Conservation (phyloP, 2,329 filamentous ascomycete species). For the Colletotrichum lindemuthianum region DNA sequence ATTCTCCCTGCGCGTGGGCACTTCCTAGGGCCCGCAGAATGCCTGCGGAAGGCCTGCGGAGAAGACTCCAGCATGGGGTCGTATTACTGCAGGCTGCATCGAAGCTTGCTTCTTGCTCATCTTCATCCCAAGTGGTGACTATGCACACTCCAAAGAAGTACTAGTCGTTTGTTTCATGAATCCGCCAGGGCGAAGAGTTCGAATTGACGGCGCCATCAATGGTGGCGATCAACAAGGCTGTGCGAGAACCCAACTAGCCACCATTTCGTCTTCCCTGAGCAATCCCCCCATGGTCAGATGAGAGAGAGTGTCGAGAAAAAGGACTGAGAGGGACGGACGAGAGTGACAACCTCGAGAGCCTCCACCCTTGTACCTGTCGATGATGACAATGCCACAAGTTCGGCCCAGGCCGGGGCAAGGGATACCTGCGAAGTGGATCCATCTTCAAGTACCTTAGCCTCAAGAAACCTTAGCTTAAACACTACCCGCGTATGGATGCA, state of each 20-base stretch:
- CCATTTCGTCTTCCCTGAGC: not conserved
- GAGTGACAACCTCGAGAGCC: conserved; percentile 19
- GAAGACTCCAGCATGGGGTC: conserved; percentile 14
- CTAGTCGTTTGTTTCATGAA: conserved; percentile 27
- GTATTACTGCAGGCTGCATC: conserved; percentile 23
- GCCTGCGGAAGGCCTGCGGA: conserved; percentile 13
- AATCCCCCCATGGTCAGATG: too few relatives aligned
- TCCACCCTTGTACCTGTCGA: conserved; percentile 19
- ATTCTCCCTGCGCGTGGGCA: too few relatives aligned
- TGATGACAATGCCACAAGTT: not conserved
- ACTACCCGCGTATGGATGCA: conserved; percentile 1
- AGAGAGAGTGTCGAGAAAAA: too few relatives aligned
- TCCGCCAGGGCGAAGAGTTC: conserved; percentile 18
- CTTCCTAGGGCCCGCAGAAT: not conserved
- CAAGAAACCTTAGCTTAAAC: not conserved
- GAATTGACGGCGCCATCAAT: conserved; percentile 28
- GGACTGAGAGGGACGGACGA: not conserved
- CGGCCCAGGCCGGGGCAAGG: not conserved
- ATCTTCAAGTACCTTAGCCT: not conserved
- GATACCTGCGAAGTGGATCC: conserved; percentile 23
- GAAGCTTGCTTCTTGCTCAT: conserved; percentile 15
- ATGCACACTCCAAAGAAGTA: not conserved
- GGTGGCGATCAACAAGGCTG: conserved; percentile 29
- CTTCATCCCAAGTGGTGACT: conserved; percentile 24
- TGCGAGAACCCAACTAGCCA: conserved; percentile 9